Evolutionary conservation across 345 rosid genomes (phyloP).

Genomic region (Lepidium sativum): DNA sequence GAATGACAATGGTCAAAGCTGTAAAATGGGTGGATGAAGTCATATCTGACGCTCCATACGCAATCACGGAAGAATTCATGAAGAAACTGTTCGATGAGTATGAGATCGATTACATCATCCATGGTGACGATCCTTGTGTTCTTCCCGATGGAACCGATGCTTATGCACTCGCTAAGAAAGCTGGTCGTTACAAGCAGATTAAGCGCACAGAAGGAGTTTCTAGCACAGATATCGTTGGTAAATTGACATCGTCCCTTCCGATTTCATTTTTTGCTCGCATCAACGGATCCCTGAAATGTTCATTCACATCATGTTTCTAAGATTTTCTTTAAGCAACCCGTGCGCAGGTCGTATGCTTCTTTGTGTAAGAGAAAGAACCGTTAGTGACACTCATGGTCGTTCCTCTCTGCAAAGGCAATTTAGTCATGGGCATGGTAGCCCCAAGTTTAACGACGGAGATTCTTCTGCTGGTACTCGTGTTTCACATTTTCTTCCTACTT

Average conservation of each 20-base stretch:
- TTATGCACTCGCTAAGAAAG: slow-evolving; percentile 81
- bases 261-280: background rate
- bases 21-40: slow-evolving; percentile 98
- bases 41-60: slow-evolving; percentile 83
- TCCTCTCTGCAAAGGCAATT: slow-evolving; percentile 32
- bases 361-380: slow-evolving; percentile 36
- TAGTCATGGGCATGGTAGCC: slow-evolving; percentile 30
- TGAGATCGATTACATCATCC: slow-evolving; percentile 81
- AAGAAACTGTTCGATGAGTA: slow-evolving; percentile 67
- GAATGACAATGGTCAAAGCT: slow-evolving; percentile 82
- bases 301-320: background rate
- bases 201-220: slow-evolving; percentile 98
- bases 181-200: slow-evolving; percentile 90
- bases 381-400: slow-evolving; percentile 24
- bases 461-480: slow-evolving; percentile 31
- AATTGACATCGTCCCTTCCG: background rate
- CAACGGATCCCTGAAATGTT: background rate
- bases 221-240: slow-evolving; percentile 99
- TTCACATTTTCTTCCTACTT: slow-evolving; percentile 88
- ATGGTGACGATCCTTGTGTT: slow-evolving; percentile 94
- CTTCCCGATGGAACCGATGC: slow-evolving; percentile 98
- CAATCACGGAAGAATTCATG: slow-evolving; percentile 84
- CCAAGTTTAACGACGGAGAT: slow-evolving; percentile 24
- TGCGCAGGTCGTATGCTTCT: slow-evolving; percentile 76
- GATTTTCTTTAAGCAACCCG: background rate